Conservation (phyloP, 495 filamentous ascomycete species). For the Durotheca rogersii region DNA sequence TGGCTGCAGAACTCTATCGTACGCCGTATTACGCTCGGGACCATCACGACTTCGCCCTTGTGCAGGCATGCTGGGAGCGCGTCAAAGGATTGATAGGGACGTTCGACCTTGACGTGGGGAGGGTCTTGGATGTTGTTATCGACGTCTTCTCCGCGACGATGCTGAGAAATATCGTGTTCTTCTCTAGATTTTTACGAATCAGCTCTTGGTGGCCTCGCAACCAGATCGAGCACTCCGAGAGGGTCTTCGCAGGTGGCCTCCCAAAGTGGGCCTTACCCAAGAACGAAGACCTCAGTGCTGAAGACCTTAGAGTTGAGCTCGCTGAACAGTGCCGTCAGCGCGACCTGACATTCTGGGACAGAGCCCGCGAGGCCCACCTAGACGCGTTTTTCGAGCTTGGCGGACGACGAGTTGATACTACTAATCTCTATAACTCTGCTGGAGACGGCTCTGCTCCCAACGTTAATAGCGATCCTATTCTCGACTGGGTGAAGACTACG, state of each 20-base stretch:
- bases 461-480: conserved; percentile 41
- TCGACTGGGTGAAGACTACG: conserved; percentile 74
- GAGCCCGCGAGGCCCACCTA: conserved; percentile 71
- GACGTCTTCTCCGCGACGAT: conserved; percentile 86
- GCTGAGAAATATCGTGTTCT: conserved; percentile 84
- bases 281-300: conserved; percentile 62
- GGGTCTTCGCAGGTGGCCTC: conserved; percentile 54
- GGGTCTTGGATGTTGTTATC: conserved; percentile 87
- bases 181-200: conserved; percentile 81
- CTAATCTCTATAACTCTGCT: conserved; percentile 49
- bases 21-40: conserved; percentile 57
- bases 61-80: conserved; percentile 52
- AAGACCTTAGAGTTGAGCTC: conserved; percentile 37
- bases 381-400: conserved; percentile 86
- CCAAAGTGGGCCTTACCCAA: conserved; percentile 81
- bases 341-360: conserved; percentile 78
- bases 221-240: conserved; percentile 36
- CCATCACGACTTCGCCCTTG: conserved; percentile 35
- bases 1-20: conserved; percentile 85
- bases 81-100: conserved; percentile 91
- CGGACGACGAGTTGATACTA: conserved; percentile 55
- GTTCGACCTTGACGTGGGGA: conserved; percentile 90
- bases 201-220: conserved; percentile 97
- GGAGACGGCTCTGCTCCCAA: conserved; percentile 42
- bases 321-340: conserved; percentile 57